Evolutionary conservation across 768 basidiomycete genomes (phyloP).

Genomic region (Auricularia cornea): DNA sequence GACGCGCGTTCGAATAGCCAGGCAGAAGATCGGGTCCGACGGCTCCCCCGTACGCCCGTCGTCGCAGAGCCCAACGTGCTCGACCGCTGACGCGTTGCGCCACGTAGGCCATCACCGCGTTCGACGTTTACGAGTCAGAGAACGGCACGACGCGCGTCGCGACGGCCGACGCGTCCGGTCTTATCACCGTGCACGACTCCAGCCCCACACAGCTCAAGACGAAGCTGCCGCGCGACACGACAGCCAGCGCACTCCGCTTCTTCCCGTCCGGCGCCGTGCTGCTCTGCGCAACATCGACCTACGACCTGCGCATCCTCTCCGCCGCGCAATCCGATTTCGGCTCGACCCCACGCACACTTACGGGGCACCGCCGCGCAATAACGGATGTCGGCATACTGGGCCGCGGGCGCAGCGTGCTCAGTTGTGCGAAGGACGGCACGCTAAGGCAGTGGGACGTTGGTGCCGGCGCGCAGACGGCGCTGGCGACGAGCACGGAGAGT

Average conservation of each 20-base stretch:
- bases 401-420: slow-evolving; percentile 57
- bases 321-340: slow-evolving; percentile 30
- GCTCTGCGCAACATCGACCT: slow-evolving; percentile 61
- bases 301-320: slow-evolving; percentile 56
- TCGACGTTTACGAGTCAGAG: slow-evolving; percentile 37
- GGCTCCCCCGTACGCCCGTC: slow-evolving; percentile 16
- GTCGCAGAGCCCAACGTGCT: slow-evolving; percentile 6
- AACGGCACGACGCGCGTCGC: slow-evolving; percentile 52
- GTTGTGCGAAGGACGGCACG: slow-evolving; percentile 58
- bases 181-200: slow-evolving; percentile 36
- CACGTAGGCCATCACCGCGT: slow-evolving; percentile 50
- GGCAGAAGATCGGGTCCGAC: slow-evolving; percentile 37
- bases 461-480: slow-evolving; percentile 37
- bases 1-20: slow-evolving; percentile 42
- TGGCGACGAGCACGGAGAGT: slow-evolving; percentile 32
- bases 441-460: slow-evolving; percentile 68
- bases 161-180: slow-evolving; percentile 53
- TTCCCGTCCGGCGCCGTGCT: slow-evolving; percentile 68
- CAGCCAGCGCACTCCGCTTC: slow-evolving; percentile 49
- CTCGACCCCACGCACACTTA: slow-evolving; percentile 49
- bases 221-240: slow-evolving; percentile 6
- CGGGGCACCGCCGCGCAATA: slow-evolving; percentile 56
- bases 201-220: slow-evolving; percentile 36
- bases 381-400: slow-evolving; percentile 58
- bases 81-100: slow-evolving; percentile 11